Percentiles rank a stretch among this genome's conserved stretches.
These are phyloP conservation scores for Colletotrichum sp. DNA, from an alignment of 2,329 filamentous ascomycete species.

Conservation along the genomic window DNA sequence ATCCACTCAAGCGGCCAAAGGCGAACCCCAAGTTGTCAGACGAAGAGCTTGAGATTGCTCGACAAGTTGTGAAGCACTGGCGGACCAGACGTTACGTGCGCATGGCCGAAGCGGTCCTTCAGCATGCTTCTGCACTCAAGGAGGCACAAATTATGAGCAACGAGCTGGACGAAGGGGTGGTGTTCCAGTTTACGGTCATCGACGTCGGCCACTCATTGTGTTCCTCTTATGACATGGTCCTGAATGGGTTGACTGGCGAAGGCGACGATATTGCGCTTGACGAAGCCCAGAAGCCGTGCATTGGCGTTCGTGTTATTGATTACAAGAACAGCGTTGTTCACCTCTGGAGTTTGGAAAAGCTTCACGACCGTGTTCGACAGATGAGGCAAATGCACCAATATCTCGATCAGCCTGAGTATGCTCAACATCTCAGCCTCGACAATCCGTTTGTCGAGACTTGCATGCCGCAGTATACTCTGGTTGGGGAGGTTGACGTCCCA, in stretches of 20 bases:
- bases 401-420: slow-evolving; percentile 91
- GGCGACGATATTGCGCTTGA: slow-evolving; percentile 84
- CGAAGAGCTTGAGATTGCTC: slow-evolving; percentile 74
- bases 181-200: slow-evolving; percentile 94
- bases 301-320: slow-evolving; percentile 89
- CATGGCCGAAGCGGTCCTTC: slow-evolving; percentile 91
- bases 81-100: slow-evolving; percentile 84
- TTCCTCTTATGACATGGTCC: slow-evolving; percentile 95
- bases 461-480: slow-evolving; percentile 89
- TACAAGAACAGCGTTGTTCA: slow-evolving; percentile 86
- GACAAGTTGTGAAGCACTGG: slow-evolving; percentile 75
- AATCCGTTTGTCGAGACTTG: slow-evolving; percentile 93
- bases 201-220: slow-evolving; percentile 87
- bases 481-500: slow-evolving; percentile 93
- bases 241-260: slow-evolving; percentile 88
- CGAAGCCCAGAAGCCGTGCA: slow-evolving; percentile 83
- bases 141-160: slow-evolving; percentile 99
- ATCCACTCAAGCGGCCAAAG: slow-evolving; percentile 65
- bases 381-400: slow-evolving; percentile 99
- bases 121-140: slow-evolving; percentile 86
- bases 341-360: slow-evolving; percentile 93
- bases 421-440: slow-evolving; percentile 88
- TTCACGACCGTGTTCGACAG: slow-evolving; percentile 82
- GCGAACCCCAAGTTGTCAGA: slow-evolving; percentile 71
- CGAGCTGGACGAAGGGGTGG: slow-evolving; percentile 88